phyloP scores from a whole-genome alignment of 805 yeast species.

The Candida michaelii region DNA sequence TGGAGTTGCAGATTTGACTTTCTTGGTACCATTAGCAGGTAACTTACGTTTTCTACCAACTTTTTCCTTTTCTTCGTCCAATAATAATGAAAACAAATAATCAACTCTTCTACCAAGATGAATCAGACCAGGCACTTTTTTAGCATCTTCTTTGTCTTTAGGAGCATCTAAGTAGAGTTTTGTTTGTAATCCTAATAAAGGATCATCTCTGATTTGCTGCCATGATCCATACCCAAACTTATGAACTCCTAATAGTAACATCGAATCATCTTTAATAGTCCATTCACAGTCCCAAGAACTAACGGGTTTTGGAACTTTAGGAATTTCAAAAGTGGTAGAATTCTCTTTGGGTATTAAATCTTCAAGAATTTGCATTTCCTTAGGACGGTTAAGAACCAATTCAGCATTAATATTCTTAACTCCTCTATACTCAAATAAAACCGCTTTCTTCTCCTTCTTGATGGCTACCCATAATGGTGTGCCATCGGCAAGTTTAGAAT shows the following conservation, averaged over 20 bases:
- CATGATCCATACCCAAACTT: slow-evolving; percentile 97
- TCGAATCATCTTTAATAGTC: slow-evolving; percentile 80
- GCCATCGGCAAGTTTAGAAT: slow-evolving; percentile 35
- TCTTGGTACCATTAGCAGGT: slow-evolving; percentile 16
- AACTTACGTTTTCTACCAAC: slow-evolving; percentile 16
- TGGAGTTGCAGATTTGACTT: slow-evolving; percentile 15
- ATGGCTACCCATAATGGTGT: slow-evolving; percentile 59
- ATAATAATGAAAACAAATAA: slow-evolving; percentile 69
- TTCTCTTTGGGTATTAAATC: slow-evolving; percentile 53
- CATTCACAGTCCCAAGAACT: slow-evolving; percentile 91
- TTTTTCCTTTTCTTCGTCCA: slow-evolving; percentile 50
- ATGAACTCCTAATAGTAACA: slow-evolving; percentile 79
- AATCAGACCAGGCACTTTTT: slow-evolving; percentile 86
- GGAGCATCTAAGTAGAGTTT: slow-evolving; percentile 67
- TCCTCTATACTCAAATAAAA: slow-evolving; percentile 82
- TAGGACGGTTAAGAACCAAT: slow-evolving; percentile 74
- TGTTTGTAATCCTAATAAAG: slow-evolving; percentile 79
- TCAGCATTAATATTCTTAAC: slow-evolving; percentile 92
- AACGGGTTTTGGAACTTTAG: slow-evolving; percentile 70
- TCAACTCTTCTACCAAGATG: slow-evolving; percentile 92
- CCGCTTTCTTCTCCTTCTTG: slow-evolving; percentile 85
- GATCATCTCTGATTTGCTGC: slow-evolving; percentile 93
- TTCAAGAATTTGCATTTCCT: slow-evolving; percentile 71
- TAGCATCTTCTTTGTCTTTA: slow-evolving; percentile 29
- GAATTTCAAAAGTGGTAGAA: slow-evolving; percentile 60